Evolutionary conservation across 371 early-diverging fungal species (phyloP).

Genomic region (Actinomortierella ambigua): DNA sequence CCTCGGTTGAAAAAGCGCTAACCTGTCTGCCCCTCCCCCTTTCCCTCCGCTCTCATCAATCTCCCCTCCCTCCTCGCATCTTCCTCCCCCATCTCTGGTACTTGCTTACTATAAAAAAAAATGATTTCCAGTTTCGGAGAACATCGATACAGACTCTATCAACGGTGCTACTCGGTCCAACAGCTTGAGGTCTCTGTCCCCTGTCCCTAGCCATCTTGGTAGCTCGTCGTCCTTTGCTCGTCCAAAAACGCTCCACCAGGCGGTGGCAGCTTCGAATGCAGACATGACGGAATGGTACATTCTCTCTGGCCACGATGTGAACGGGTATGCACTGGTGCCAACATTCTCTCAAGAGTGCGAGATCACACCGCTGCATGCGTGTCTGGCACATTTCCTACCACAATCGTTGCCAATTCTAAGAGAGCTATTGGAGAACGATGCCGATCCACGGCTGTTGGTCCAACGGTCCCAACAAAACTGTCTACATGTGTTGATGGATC

Average conservation of each 20-base stretch:
- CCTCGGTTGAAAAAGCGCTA: not conserved
- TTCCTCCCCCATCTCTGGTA: too few relatives aligned
- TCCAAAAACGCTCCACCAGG: conserved; percentile 38
- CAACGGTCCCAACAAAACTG: conserved; percentile 36
- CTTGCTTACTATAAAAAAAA: too few relatives aligned
- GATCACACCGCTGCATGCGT: conserved; percentile 37
- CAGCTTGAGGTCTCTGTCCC: conserved; percentile 26
- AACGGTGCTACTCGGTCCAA: conserved; percentile 33
- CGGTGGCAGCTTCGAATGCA: conserved; percentile 43
- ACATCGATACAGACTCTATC: conserved; percentile 36
- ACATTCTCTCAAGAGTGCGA: conserved; percentile 44
- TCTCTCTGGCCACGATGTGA: conserved; percentile 41
- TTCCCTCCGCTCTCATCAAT: not conserved
- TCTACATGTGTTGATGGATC: conserved; percentile 38
- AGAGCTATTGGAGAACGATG: conserved; percentile 39
- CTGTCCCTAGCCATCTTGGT: conserved; percentile 21
- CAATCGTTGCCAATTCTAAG: conserved; percentile 33
- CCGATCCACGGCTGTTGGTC: conserved; percentile 15
- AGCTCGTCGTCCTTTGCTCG: conserved; percentile 10
- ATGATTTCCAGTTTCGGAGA: conserved; percentile 31
- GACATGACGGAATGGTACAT: conserved; percentile 48
- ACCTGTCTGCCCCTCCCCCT: not conserved
- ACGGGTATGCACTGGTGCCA: conserved; percentile 39
- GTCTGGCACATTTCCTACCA: conserved; percentile 37
- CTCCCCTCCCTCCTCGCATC: too few relatives aligned